phyloP scores from a whole-genome alignment of 2,329 filamentous ascomycete species.

The Dothistroma septosporum region DNA sequence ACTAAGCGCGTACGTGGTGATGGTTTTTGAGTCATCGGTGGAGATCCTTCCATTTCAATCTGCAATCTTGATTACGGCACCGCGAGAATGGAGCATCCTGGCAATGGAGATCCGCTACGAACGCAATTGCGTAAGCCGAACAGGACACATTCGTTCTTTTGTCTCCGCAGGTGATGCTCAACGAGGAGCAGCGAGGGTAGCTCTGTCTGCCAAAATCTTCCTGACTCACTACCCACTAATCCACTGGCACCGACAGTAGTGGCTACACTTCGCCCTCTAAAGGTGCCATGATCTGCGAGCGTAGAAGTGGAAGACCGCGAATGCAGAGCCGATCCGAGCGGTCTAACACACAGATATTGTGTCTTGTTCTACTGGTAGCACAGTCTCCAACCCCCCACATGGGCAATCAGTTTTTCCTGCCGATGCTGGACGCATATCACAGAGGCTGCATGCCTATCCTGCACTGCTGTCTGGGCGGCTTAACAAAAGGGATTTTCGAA shows the following conservation, averaged over 20 bases:
- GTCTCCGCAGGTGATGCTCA: too few relatives aligned
- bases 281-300: not conserved
- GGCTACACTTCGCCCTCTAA: slow-evolving; percentile 43
- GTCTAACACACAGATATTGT: too few relatives aligned
- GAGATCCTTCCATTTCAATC: slow-evolving; percentile 39
- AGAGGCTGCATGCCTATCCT: not conserved
- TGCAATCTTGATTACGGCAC: slow-evolving; percentile 46
- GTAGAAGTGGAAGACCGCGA: too few relatives aligned
- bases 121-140: too few relatives aligned
- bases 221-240: too few relatives aligned
- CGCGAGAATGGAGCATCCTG: slow-evolving; percentile 41
- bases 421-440: not conserved
- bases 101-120: slow-evolving; percentile 48
- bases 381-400: too few relatives aligned
- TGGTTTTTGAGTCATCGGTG: slow-evolving; percentile 11
- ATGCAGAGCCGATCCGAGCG: too few relatives aligned
- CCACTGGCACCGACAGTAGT: slow-evolving; percentile 48
- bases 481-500: not conserved
- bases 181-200: too few relatives aligned
- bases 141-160: too few relatives aligned
- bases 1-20: slow-evolving; percentile 19
- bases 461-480: not conserved
- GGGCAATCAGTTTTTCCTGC: not conserved
- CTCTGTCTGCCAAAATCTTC: too few relatives aligned
- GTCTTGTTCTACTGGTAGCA: too few relatives aligned